A percentile compares a stretch with the other conserved stretches of the same genome.
Evolutionary conservation across 202 grass and related monocot genomes (phyloP).

Genomic region (Brachypodium distachyon): DNA sequence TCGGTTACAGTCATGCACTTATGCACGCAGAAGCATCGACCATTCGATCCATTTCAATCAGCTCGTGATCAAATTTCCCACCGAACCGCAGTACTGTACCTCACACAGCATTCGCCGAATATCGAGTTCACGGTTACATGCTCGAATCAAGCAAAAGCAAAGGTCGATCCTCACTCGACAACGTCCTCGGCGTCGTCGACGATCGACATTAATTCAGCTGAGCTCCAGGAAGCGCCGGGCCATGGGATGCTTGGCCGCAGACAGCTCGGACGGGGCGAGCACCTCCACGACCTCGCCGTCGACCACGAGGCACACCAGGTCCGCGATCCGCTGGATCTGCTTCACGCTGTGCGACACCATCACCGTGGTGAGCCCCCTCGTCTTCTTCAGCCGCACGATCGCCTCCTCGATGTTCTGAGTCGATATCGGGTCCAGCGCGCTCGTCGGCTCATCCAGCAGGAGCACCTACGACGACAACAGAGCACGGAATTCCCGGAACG

Average conservation of each 20-base stretch:
- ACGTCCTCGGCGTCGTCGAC: background rate
- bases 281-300: conserved; percentile 84
- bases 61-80: background rate
- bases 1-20: no score
- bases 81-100: background rate
- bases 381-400: conserved; percentile 71
- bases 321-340: conserved; percentile 91
- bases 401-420: conserved; percentile 96
- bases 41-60: background rate
- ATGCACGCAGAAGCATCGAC: background rate
- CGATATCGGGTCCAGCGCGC: conserved; percentile 87
- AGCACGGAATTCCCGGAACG: background rate
- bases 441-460: conserved; percentile 82
- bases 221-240: conserved; percentile 83
- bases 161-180: background rate
- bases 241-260: conserved; percentile 70
- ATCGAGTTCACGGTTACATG: background rate
- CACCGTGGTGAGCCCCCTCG: conserved; percentile 63
- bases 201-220: conserved; percentile 14
- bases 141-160: background rate
- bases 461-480: conserved; percentile 44
- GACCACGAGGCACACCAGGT: conserved; percentile 80
- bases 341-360: conserved; percentile 94
- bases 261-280: conserved; percentile 50
- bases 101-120: background rate